phyloP scores from a whole-genome alignment of 768 basidiomycete species.

The Daedaleopsis sinensis region DNA sequence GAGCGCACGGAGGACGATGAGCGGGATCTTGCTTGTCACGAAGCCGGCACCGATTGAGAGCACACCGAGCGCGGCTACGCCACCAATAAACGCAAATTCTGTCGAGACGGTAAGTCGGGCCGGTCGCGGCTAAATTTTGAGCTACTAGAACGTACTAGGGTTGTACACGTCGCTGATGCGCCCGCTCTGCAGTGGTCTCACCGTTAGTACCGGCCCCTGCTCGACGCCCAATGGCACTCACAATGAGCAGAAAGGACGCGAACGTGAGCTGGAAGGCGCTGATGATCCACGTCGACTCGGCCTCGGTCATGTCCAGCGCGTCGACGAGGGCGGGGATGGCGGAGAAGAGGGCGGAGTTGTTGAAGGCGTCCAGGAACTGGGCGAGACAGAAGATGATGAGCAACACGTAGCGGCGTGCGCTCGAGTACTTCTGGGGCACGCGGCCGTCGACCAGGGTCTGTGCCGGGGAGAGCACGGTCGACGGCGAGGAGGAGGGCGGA shows the following conservation, averaged over 20 bases:
- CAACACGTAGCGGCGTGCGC: conserved; percentile 32
- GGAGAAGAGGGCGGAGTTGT: conserved; percentile 39
- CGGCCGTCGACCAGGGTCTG: conserved; percentile 34
- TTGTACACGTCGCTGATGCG: conserved; percentile 37
- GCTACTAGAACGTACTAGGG: conserved; percentile 28
- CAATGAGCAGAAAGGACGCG: conserved; percentile 38
- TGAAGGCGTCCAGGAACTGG: conserved; percentile 42
- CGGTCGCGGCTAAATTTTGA: not conserved
- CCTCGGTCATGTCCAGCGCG: conserved; percentile 28
- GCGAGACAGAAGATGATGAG: conserved; percentile 39
- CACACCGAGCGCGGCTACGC: conserved; percentile 30
- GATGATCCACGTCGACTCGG: conserved; percentile 38
- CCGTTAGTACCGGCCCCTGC: not conserved
- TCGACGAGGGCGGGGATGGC: conserved; percentile 34
- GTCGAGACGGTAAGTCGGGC: not conserved
- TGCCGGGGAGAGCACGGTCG: conserved; percentile 29
- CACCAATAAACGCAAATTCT: conserved; percentile 34
- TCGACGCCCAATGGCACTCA: conserved; percentile 14
- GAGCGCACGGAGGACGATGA: conserved; percentile 37
- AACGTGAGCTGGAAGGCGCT: conserved; percentile 41
- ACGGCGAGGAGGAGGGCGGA: conserved; percentile 9
- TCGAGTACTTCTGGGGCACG: conserved; percentile 29
- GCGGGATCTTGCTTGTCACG: conserved; percentile 33
- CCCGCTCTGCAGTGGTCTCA: conserved; percentile 37
- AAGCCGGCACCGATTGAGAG: conserved; percentile 36